Conservation (phyloP, 441 rosid genomes). For the Pelargonium cotyledonis region DNA sequence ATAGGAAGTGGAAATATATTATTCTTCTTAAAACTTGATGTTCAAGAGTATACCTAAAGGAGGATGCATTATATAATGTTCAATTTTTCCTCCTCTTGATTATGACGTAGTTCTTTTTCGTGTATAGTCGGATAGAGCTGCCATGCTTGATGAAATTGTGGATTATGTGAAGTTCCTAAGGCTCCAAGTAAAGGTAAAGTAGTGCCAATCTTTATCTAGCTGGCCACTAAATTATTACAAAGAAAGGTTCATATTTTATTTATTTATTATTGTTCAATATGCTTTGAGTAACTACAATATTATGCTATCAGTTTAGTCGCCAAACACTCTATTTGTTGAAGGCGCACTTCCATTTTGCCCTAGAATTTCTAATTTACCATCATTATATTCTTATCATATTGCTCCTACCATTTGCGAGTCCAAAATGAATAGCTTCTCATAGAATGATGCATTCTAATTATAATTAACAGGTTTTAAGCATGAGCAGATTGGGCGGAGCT, state of each 20-base stretch:
- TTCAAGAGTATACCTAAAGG: not conserved
- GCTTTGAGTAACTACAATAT: not conserved
- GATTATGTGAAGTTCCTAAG: slow-evolving; percentile 97
- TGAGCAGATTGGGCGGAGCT: slow-evolving; percentile 96
- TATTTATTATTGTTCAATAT: not conserved
- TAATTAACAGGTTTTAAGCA: slow-evolving; percentile 79
- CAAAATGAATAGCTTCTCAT: not conserved
- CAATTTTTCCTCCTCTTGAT: not conserved
- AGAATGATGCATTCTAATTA: slow-evolving; percentile 15
- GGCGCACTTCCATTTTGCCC: no score
- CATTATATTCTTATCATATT: no score
- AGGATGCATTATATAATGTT: not conserved
- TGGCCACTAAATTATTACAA: not conserved
- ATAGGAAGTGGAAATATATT: no score
- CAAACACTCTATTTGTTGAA: no score
- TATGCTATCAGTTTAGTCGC: no score
- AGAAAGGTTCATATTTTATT: not conserved
- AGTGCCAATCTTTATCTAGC: not conserved
- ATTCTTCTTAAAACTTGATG: not conserved
- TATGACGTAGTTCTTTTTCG: slow-evolving; percentile 12
- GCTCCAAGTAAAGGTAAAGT: slow-evolving; percentile 92
- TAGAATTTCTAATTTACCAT: no score
- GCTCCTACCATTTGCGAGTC: slow-evolving; percentile 26
- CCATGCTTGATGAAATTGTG: slow-evolving; percentile 98
- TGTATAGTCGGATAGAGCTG: slow-evolving; percentile 86